Evolutionary conservation across 257 asterid species (phyloP), one percentile per base, ranked within the genome.

Genomic region (Solanum phureja): DNA sequence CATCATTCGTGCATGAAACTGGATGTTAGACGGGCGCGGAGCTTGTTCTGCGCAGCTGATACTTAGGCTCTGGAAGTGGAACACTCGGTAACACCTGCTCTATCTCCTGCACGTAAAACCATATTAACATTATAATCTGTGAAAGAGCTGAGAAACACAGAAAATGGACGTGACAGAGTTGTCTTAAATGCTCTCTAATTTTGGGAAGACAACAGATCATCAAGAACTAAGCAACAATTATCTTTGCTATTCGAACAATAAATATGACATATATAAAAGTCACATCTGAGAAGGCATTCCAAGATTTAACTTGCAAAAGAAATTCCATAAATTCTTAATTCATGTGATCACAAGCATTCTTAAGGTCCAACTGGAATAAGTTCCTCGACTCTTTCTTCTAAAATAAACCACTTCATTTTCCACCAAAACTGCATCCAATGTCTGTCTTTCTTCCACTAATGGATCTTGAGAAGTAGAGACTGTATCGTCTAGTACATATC

Each of bases 31-130:
- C 38, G 16, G 92, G 87, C 27, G 89, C 88, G 9, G 94, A 91
- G 83, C 94, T 92, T 86, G 93, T 91, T 88, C 93, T 85, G 27
- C 93, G 89, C 71, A 92, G 89, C 89, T 92, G 94, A 87, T 92
- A 91, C 88, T 87, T 92, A 18, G 92, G 93, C 89, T 92, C 93
- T 16, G 90, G 92, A 62, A 86, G 90, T 72, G 90, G 92, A 33
- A 87, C 87, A 75, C 83, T 75, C 21, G 93, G 90, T 38, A 92
- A 79, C 44, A 88, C 87, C 88, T 88, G 87, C 87, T 91, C 92
- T 88, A 89, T 38, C 89, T 90, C 93, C 94, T 92, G 88, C 76
- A 88, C 79, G 46, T 73, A 72, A 71, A 72, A 33, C 66, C 35
- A 86, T 24, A 24, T 18, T 42, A 66, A 29, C 35, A 27, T 71